Evolutionary conservation across 2,329 filamentous ascomycete species (phyloP).

Genomic region (Colletotrichum graminicola): DNA sequence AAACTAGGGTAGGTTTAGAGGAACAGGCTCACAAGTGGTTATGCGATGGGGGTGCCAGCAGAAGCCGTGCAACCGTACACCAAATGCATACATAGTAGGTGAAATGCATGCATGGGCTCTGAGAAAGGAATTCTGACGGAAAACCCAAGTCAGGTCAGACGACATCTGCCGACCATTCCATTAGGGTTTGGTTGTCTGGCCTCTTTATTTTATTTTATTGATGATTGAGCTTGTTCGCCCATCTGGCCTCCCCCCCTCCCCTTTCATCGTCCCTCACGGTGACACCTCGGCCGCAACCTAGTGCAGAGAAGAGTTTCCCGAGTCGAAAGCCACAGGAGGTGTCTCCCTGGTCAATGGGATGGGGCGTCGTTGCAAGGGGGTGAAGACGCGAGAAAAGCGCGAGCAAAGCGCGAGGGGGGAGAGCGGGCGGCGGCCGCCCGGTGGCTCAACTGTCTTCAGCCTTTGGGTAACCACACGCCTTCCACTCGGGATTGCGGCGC

Average conservation of each 20-base stretch:
- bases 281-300: constrained; percentile 14
- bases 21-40: background rate
- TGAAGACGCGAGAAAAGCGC: constrained; percentile 34
- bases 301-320: constrained; percentile 18
- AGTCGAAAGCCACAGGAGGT: constrained; percentile 14
- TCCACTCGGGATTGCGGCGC: constrained; percentile 4
- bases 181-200: background rate
- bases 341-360: constrained; percentile 26
- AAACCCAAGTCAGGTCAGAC: background rate
- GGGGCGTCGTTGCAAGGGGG: constrained; percentile 36
- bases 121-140: background rate
- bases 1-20: constrained; percentile 8
- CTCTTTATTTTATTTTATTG: background rate
- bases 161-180: background rate
- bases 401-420: background rate
- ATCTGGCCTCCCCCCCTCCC: background rate
- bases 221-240: background rate
- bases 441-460: constrained; percentile 36
- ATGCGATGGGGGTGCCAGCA: background rate
- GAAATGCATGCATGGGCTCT: background rate
- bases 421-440: constrained; percentile 37
- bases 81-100: background rate
- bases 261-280: background rate
- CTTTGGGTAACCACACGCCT: constrained; percentile 18
- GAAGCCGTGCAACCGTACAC: background rate